A percentile compares a stretch with the other conserved stretches of the same genome.
Conservation (phyloP, 345 rosid genomes). For the Linum trigynum region DNA sequence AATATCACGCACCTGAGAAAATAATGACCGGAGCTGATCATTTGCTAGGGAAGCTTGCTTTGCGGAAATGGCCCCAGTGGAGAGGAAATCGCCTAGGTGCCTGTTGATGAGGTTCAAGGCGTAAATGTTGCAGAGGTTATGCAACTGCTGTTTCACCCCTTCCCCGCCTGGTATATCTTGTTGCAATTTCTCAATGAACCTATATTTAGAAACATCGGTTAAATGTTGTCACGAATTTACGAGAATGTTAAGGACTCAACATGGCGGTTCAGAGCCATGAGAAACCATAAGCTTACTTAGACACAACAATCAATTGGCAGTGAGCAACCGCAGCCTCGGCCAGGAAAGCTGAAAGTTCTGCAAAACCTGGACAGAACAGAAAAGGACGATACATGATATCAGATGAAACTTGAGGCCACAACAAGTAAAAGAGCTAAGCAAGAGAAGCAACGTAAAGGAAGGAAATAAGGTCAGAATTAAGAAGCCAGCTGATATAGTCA, state of each 20-base stretch:
- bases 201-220: constrained; percentile 15
- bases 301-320: constrained; percentile 88
- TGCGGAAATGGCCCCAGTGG: constrained; percentile 65
- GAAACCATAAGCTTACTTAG: constrained; percentile 53
- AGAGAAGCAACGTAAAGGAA: too few species aligned
- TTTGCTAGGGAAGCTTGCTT: constrained; percentile 76
- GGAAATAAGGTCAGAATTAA: too few species aligned
- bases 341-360: constrained; percentile 68
- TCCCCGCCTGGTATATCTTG: constrained; percentile 63
- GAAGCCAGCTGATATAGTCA: background rate
- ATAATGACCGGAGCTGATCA: constrained; percentile 66
- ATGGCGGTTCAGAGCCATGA: background rate
- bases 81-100: constrained; percentile 77
- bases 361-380: constrained; percentile 50
- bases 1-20: constrained; percentile 47
- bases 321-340: constrained; percentile 87
- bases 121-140: constrained; percentile 58
- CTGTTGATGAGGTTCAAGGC: constrained; percentile 74
- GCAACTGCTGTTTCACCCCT: constrained; percentile 72
- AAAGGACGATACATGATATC: background rate
- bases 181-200: constrained; percentile 82
- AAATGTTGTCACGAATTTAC: background rate
- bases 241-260: background rate
- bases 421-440: too few species aligned
- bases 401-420: too few species aligned